Percentiles rank a stretch among this genome's conserved stretches.
Evolutionary conservation across 306 rosid genomes (phyloP).

Genomic region (Macrotyloma uniflorum): DNA sequence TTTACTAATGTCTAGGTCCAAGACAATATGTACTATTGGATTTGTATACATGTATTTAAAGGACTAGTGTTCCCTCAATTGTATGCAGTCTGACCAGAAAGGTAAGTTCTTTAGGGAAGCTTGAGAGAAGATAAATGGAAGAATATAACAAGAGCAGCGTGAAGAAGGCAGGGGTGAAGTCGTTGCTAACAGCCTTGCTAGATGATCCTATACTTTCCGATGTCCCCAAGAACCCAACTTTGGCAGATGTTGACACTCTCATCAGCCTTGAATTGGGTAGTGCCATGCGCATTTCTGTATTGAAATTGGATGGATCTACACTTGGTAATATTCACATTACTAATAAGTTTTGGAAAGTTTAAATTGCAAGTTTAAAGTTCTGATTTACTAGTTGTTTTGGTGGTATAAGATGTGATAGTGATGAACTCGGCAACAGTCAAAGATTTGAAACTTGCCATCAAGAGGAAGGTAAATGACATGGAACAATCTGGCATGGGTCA

Average conservation of each 20-base stretch:
- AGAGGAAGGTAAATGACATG: constrained; percentile 71
- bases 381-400: constrained; percentile 20
- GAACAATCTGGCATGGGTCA: constrained; percentile 96
- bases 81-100: not conserved
- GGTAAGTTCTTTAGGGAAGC: not conserved
- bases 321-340: constrained; percentile 48
- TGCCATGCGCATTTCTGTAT: constrained; percentile 80
- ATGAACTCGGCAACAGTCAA: constrained; percentile 80
- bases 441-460: constrained; percentile 76
- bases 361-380: not conserved
- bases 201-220: constrained; percentile 76
- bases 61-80: not conserved
- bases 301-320: constrained; percentile 65
- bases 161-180: constrained; percentile 66
- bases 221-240: constrained; percentile 68
- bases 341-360: not conserved
- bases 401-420: constrained; percentile 58
- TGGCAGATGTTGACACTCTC: constrained; percentile 79
- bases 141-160: constrained; percentile 57
- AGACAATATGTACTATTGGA: not conserved
- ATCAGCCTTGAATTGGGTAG: constrained; percentile 83
- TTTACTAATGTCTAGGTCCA: not conserved
- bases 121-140: constrained; percentile 1
- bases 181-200: constrained; percentile 51
- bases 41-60: not conserved